These are phyloP conservation scores for Apostasia ramifera DNA, from an alignment of 106 monocot species.

Conservation along the genomic window DNA sequence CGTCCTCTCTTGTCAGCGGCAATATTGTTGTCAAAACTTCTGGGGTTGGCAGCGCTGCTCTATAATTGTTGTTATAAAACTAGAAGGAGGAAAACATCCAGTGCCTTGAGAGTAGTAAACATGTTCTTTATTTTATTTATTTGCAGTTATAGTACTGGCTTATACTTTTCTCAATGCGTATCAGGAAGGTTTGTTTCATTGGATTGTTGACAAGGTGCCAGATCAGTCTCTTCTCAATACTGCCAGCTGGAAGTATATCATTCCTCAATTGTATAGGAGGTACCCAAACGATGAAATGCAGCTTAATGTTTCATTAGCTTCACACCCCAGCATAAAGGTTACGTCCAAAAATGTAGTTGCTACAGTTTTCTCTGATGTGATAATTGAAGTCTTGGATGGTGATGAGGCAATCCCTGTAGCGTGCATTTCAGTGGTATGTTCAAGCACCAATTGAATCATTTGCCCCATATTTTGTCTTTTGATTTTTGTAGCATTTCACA, in stretches of 20 bases:
- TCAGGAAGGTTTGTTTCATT: slow-evolving; percentile 83
- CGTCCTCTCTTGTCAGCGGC: too few relatives aligned
- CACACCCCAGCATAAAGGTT: slow-evolving; percentile 50
- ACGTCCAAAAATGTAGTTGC: slow-evolving; percentile 36
- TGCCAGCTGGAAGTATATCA: slow-evolving; percentile 63
- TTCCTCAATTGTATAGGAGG: slow-evolving; percentile 75
- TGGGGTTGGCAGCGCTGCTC: too few relatives aligned
- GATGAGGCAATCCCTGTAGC: slow-evolving; percentile 62
- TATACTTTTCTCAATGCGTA: slow-evolving; percentile 1
- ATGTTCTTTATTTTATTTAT: not conserved
- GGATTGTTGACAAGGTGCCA: slow-evolving; percentile 76
- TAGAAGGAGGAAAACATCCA: too few relatives aligned
- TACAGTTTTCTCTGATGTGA: slow-evolving; percentile 61
- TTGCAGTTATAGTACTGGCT: not conserved
- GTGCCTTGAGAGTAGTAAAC: not conserved
- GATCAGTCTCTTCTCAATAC: slow-evolving; percentile 87
- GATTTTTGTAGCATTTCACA: not conserved
- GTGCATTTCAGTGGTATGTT: slow-evolving; percentile 76
- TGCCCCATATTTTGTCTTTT: not conserved
- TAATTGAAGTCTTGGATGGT: slow-evolving; percentile 56
- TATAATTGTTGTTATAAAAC: too few relatives aligned
- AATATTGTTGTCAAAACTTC: too few relatives aligned
- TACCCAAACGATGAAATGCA: slow-evolving; percentile 92
- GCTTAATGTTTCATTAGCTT: slow-evolving; percentile 66
- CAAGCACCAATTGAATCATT: not conserved